A percentile compares a stretch with the other conserved stretches of the same genome.
Evolutionary conservation across 306 rosid species (phyloP).

Genomic region (Myrica gale): DNA sequence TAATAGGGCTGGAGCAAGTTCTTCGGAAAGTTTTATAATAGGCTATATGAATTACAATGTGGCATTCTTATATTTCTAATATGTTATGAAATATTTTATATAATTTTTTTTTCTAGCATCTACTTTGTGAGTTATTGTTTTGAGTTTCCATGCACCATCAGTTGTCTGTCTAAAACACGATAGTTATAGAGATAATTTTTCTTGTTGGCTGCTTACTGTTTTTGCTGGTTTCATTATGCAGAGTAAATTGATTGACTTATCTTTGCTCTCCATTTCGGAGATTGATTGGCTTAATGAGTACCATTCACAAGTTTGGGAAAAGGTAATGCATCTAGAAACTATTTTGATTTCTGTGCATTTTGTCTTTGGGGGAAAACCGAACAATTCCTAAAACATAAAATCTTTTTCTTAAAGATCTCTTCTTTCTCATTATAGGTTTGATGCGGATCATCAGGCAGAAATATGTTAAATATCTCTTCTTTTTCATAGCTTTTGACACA

Average conservation of each 20-base stretch:
- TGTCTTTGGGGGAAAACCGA: neutral
- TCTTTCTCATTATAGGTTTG: neutral
- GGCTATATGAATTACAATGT: neutral
- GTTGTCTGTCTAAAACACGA: constrained; percentile 11
- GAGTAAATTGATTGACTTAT: constrained; percentile 72
- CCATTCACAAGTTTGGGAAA: constrained; percentile 89
- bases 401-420: neutral
- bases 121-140: constrained; percentile 18
- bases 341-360: neutral
- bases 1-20: neutral
- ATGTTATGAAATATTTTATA: neutral
- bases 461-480: neutral
- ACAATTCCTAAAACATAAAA: neutral
- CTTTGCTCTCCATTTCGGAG: constrained; percentile 71
- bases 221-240: constrained; percentile 44
- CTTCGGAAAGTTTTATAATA: neutral
- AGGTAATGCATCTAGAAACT: constrained; percentile 44
- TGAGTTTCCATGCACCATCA: constrained; percentile 14
- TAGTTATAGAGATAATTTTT: neutral
- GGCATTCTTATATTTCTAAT: no score
- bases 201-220: constrained; percentile 2
- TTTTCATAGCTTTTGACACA: neutral
- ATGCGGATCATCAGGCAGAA: no score
- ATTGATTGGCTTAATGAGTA: constrained; percentile 76
- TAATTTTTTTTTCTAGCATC: neutral